phyloP scores from a whole-genome alignment of 2,329 filamentous ascomycete genomes.

The Davidsoniella neocaledoniae region DNA sequence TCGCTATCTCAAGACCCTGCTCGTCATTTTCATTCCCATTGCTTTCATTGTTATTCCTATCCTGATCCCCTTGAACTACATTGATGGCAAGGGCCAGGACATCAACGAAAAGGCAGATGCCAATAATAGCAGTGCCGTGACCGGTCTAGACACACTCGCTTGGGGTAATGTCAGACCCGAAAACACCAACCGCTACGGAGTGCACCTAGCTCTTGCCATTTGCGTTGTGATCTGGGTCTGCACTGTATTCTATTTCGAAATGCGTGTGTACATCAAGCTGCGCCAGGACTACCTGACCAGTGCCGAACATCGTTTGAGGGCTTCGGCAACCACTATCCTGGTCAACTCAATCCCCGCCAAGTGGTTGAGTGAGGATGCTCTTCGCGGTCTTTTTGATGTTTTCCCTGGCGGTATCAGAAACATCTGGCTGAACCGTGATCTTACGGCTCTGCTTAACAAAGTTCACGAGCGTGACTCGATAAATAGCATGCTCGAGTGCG shows the following conservation, averaged over 20 bases:
- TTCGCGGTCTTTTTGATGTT: slow-evolving; percentile 78
- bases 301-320: slow-evolving; percentile 80
- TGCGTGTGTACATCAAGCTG: slow-evolving; percentile 77
- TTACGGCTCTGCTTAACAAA: slow-evolving; percentile 69
- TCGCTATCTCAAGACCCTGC: slow-evolving; percentile 58
- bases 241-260: slow-evolving; percentile 69
- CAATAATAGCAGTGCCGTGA: slow-evolving; percentile 19
- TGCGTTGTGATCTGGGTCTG: slow-evolving; percentile 70
- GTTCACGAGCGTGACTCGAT: slow-evolving; percentile 58
- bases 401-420: slow-evolving; percentile 91
- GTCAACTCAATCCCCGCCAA: slow-evolving; percentile 81
- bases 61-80: slow-evolving; percentile 67
- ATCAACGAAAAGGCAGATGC: slow-evolving; percentile 21
- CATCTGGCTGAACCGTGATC: slow-evolving; percentile 90
- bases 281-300: slow-evolving; percentile 90
- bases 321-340: slow-evolving; percentile 87
- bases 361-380: slow-evolving; percentile 71
- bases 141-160: slow-evolving; percentile 64
- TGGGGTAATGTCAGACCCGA: slow-evolving; percentile 67
- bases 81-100: slow-evolving; percentile 49
- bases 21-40: slow-evolving; percentile 84
- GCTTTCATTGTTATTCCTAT: slow-evolving; percentile 65
- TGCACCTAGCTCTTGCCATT: slow-evolving; percentile 67
- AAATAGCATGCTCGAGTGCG: slow-evolving; percentile 55
- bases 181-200: slow-evolving; percentile 59